A percentile compares a stretch with the other conserved stretches of the same genome.
Conservation (phyloP, 2,329 filamentous ascomycete species). For the Trichoderma semiorbis region DNA sequence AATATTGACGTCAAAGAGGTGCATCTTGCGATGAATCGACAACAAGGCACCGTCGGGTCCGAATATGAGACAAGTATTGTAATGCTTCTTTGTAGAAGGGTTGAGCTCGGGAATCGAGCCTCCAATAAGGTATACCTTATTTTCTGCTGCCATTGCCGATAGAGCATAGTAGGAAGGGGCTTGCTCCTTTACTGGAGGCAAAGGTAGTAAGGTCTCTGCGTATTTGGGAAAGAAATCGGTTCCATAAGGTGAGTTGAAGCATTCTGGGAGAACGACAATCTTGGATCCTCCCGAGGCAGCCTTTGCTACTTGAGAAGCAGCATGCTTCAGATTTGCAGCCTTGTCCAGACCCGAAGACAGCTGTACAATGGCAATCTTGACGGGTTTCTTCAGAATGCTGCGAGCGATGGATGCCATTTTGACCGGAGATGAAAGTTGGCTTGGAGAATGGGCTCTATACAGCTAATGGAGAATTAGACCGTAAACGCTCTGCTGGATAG, state of each 20-base stretch:
- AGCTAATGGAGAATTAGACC: neutral
- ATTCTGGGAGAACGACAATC: conserved; percentile 91
- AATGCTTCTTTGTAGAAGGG: conserved; percentile 59
- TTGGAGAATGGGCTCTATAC: neutral
- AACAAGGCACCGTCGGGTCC: conserved; percentile 70
- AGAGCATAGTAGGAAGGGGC: conserved; percentile 86
- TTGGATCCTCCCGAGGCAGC: conserved; percentile 73
- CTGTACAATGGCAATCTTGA: conserved; percentile 80
- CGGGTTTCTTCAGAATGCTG: conserved; percentile 61
- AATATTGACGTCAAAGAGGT: conserved; percentile 97
- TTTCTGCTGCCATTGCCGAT: conserved; percentile 72
- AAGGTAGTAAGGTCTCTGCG: conserved; percentile 76
- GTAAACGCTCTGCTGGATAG: neutral
- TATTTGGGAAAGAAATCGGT: conserved; percentile 86
- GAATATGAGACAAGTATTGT: conserved; percentile 89
- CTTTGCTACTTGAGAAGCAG: conserved; percentile 76
- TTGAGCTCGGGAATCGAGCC: conserved; percentile 88
- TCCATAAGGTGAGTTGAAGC: conserved; percentile 98
- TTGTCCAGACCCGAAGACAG: conserved; percentile 81
- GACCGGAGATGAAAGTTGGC: neutral
- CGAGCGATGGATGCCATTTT: neutral
- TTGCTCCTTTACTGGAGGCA: conserved; percentile 64
- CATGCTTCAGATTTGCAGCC: conserved; percentile 73
- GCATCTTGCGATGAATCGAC: conserved; percentile 84
- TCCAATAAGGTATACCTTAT: conserved; percentile 77